Percentiles rank a stretch among this genome's conserved stretches.
Conservation (phyloP, 768 basidiomycete genomes). For the Sarcodon aspratus region DNA sequence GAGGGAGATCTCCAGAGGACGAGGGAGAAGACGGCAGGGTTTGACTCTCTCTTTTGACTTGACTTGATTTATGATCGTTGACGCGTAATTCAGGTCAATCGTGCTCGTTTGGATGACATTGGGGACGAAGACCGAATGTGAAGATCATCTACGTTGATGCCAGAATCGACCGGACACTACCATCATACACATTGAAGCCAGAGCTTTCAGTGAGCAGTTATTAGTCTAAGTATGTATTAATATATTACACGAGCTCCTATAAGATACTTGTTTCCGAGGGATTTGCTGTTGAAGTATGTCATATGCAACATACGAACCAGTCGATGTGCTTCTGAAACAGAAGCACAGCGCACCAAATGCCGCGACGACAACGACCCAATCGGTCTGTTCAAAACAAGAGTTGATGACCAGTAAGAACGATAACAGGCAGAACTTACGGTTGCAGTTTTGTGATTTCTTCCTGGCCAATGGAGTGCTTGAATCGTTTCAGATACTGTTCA, state of each 20-base stretch:
- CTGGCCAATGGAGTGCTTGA: constrained; percentile 24
- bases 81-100: constrained; percentile 32
- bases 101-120: constrained; percentile 48
- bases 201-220: too few relatives aligned
- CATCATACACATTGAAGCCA: too few relatives aligned
- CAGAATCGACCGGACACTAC: too few relatives aligned
- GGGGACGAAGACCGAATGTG: constrained; percentile 67
- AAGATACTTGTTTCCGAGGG: constrained; percentile 25
- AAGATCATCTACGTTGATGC: constrained; percentile 10
- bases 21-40: constrained; percentile 51
- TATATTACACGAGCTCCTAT: constrained; percentile 40
- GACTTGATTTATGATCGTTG: constrained; percentile 8
- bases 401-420: not conserved
- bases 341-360: constrained; percentile 39
- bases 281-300: constrained; percentile 30
- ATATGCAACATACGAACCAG: constrained; percentile 54
- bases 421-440: constrained; percentile 24
- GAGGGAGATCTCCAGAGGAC: constrained; percentile 69
- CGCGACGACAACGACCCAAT: not conserved
- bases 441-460: constrained; percentile 39
- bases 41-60: not conserved
- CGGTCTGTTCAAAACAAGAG: not conserved
- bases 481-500: constrained; percentile 28
- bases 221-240: constrained; percentile 16
- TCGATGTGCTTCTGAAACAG: constrained; percentile 56